Conservation (phyloP, 139 green algal species). For the Chlamydomonas applanata region DNA sequence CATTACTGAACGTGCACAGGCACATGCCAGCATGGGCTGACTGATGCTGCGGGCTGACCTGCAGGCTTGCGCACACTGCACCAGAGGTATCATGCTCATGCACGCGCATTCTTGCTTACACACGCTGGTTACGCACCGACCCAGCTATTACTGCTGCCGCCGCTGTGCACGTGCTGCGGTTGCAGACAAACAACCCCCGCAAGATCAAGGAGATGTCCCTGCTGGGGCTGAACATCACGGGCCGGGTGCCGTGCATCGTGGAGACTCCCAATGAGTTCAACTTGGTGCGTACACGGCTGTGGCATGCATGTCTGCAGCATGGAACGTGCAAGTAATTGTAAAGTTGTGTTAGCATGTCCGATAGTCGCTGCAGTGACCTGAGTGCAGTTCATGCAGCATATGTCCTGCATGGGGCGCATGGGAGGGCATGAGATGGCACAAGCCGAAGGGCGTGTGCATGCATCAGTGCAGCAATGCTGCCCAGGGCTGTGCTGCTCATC, state of each 20-base stretch:
- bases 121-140: too few species aligned
- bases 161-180: too few species aligned
- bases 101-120: too few species aligned
- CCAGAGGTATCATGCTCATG: too few species aligned
- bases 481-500: too few species aligned
- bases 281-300: constrained; percentile 31
- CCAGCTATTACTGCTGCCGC: too few species aligned
- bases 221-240: constrained; percentile 74
- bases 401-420: not conserved
- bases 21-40: too few species aligned
- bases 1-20: too few species aligned
- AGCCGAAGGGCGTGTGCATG: not conserved
- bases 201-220: constrained; percentile 77
- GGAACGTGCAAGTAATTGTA: too few species aligned
- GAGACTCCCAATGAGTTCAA: constrained; percentile 68
- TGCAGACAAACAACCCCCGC: constrained; percentile 91
- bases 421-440: not conserved
- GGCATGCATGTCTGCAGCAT: constrained; percentile 2
- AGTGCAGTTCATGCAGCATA: not conserved
- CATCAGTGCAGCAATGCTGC: too few species aligned
- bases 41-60: too few species aligned
- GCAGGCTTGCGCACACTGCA: too few species aligned
- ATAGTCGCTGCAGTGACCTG: not conserved
- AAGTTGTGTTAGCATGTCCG: not conserved
- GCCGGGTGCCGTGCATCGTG: constrained; percentile 84